Evolutionary conservation across 2,329 filamentous ascomycete genomes (phyloP).

Genomic region (Rugonectria rugulosa): DNA sequence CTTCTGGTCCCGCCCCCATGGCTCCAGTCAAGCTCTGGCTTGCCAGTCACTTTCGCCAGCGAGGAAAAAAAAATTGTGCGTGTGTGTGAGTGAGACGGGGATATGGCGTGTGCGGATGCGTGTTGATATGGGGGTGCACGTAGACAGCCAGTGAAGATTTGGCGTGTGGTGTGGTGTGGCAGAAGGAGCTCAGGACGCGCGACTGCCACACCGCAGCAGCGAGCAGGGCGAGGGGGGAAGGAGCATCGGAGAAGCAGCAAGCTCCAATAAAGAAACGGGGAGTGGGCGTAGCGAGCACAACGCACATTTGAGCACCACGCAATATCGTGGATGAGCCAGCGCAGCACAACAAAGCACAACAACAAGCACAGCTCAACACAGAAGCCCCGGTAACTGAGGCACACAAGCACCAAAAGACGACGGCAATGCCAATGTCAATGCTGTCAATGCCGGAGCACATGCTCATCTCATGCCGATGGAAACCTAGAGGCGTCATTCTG

Average conservation of each 20-base stretch:
- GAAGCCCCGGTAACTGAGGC: background rate
- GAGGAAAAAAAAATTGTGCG: slow-evolving; percentile 13
- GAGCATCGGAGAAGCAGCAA: slow-evolving; percentile 7
- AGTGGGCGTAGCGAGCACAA: slow-evolving; percentile 12
- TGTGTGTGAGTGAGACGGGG: slow-evolving; percentile 27
- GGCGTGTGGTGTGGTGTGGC: slow-evolving; percentile 6
- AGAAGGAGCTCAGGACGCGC: slow-evolving; percentile 12
- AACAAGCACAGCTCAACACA: slow-evolving; percentile 9
- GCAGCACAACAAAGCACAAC: slow-evolving; percentile 14
- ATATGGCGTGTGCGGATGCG: slow-evolving; percentile 28
- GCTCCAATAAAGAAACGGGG: slow-evolving; percentile 6
- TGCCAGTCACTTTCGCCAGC: slow-evolving; percentile 8
- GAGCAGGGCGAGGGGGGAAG: slow-evolving; percentile 5
- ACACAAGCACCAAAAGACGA: slow-evolving; percentile 11
- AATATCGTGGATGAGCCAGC: slow-evolving; percentile 18
- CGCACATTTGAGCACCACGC: slow-evolving; percentile 24
- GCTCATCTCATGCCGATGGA: background rate
- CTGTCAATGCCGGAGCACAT: background rate
- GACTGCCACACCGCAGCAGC: slow-evolving; percentile 2
- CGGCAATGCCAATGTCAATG: background rate
- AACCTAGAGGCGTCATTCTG: background rate
- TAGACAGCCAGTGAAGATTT: slow-evolving; percentile 4
- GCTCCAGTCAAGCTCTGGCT: background rate
- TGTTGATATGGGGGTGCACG: slow-evolving; percentile 11
- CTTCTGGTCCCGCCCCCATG: slow-evolving; percentile 25